Evolutionary conservation across 192 early-diverging fungal genomes (phyloP).

Genomic region (Irineochytrium annulatum): DNA sequence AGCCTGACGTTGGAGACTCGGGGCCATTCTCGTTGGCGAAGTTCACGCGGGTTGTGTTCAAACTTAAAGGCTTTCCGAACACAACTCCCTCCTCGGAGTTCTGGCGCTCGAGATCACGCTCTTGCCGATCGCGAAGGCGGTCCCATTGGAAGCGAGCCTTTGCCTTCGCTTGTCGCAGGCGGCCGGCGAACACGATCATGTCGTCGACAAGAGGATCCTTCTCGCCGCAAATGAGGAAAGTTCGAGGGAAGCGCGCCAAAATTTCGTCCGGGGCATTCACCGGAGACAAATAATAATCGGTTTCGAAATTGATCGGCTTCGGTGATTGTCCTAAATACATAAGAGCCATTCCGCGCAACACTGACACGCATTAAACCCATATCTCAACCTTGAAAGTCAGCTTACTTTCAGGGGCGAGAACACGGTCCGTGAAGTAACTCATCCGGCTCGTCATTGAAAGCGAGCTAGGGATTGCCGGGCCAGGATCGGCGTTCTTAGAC

Average conservation of each 20-base stretch:
- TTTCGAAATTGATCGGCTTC: constrained; percentile 63
- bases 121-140: constrained; percentile 24
- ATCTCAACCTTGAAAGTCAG: constrained; percentile 29
- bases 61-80: background rate
- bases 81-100: background rate
- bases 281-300: constrained; percentile 83
- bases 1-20: constrained; percentile 5
- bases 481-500: constrained; percentile 9
- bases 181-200: constrained; percentile 84
- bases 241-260: constrained; percentile 84
- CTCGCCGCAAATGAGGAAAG: constrained; percentile 88
- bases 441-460: constrained; percentile 50
- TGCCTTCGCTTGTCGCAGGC: constrained; percentile 78
- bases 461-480: constrained; percentile 30
- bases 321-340: constrained; percentile 85
- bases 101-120: background rate
- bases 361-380: constrained; percentile 19
- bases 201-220: constrained; percentile 98
- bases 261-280: constrained; percentile 79
- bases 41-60: background rate
- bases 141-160: constrained; percentile 46
- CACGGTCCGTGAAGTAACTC: constrained; percentile 78
- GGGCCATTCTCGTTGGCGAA: background rate
- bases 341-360: constrained; percentile 66
- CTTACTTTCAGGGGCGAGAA: constrained; percentile 70